Evolutionary conservation across 2,329 filamentous ascomycete genomes (phyloP).

Genomic region (Rachicladosporium sp.): DNA sequence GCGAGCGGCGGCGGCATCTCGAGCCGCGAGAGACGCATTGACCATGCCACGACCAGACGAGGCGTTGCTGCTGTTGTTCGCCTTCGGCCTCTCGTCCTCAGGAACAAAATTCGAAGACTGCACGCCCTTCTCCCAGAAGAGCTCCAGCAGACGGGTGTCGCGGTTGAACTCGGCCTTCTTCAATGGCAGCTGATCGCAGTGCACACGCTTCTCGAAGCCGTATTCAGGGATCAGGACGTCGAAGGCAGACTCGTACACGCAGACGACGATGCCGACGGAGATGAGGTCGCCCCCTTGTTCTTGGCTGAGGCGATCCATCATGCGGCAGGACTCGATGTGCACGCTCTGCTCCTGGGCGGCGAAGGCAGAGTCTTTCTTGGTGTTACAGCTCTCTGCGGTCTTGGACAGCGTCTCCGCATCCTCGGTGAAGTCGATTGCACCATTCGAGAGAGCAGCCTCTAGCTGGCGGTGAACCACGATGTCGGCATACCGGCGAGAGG

Average conservation of each 20-base stretch:
- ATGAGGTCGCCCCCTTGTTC: conserved; percentile 84
- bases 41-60: conserved; percentile 44
- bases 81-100: conserved; percentile 90
- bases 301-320: conserved; percentile 84
- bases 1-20: conserved; percentile 67
- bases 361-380: conserved; percentile 96
- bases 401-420: conserved; percentile 81
- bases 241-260: conserved; percentile 96
- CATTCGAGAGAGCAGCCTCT: conserved; percentile 71
- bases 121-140: conserved; percentile 99
- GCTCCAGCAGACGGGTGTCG: conserved; percentile 82
- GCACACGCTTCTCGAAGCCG: conserved; percentile 97
- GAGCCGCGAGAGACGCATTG: conserved; percentile 57
- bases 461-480: conserved; percentile 92
- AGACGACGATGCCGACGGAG: conserved; percentile 88
- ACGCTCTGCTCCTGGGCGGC: conserved; percentile 97
- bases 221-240: conserved; percentile 96
- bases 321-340: conserved; percentile 92
- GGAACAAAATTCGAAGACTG: conserved; percentile 92
- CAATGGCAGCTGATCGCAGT: conserved; percentile 92
- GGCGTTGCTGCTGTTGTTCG: conserved; percentile 29
- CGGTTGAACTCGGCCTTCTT: conserved; percentile 99
- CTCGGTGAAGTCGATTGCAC: conserved; percentile 72
- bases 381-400: conserved; percentile 91
- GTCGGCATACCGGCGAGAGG: conserved; percentile 87